phyloP scores from a whole-genome alignment of 768 basidiomycete genomes.

The Suillus subalutaceus region DNA sequence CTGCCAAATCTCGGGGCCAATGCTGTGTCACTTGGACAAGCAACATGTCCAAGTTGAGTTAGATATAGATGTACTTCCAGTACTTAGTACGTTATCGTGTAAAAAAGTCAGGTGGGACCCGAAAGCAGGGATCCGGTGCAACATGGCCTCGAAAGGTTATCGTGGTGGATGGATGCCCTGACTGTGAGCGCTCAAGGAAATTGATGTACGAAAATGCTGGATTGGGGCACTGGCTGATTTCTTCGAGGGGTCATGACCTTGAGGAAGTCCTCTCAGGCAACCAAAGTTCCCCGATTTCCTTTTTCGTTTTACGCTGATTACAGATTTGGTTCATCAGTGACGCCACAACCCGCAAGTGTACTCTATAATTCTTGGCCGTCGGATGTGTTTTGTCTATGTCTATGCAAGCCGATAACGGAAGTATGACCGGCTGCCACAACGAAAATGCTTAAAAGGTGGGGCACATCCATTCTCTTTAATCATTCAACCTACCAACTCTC shows the following conservation, averaged over 20 bases:
- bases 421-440: slow-evolving; percentile 29
- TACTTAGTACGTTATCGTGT: slow-evolving; percentile 32
- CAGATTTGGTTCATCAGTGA: slow-evolving; percentile 35
- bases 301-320: slow-evolving; percentile 19
- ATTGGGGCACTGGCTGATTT: slow-evolving; percentile 10
- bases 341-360: slow-evolving; percentile 38
- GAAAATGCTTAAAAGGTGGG: slow-evolving; percentile 29
- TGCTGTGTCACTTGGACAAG: slow-evolving; percentile 35
- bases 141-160: slow-evolving; percentile 37
- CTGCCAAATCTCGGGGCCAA: slow-evolving; percentile 34
- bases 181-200: slow-evolving; percentile 26
- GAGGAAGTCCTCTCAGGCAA: slow-evolving; percentile 14
- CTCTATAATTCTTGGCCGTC: slow-evolving; percentile 27
- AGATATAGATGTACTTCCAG: slow-evolving; percentile 28
- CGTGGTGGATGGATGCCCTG: slow-evolving; percentile 28
- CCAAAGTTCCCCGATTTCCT: slow-evolving; percentile 11
- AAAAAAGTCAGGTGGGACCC: slow-evolving; percentile 21
- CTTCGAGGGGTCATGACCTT: slow-evolving; percentile 1
- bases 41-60: slow-evolving; percentile 33
- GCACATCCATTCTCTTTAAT: not conserved
- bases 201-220: slow-evolving; percentile 19
- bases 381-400: slow-evolving; percentile 34
- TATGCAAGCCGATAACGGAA: slow-evolving; percentile 40
- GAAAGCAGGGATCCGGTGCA: slow-evolving; percentile 28
- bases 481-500: slow-evolving; percentile 8